Base-by-base conservation (phyloP, 805 yeast genomes). In the Candida fluviatilis region DNA sequence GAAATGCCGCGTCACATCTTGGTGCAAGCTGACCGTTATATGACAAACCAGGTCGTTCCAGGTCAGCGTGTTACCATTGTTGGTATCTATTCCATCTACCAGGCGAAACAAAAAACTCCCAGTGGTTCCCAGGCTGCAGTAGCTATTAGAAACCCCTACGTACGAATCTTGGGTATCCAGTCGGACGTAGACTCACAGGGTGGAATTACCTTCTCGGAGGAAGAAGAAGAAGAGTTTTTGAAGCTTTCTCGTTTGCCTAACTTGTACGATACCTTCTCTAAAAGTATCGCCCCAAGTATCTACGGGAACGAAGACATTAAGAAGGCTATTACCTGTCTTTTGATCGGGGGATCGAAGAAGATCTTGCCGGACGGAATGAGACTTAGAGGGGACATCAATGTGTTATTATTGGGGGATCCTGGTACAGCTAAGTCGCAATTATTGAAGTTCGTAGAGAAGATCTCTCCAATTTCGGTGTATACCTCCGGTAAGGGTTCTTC, bases 401-500 rank as follows among this genome's bases (percentile, higher is more conserved):
- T 93, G 8, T 71, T 93, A 36, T 61, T 93, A 35, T 71, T 95
- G 26, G 99, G 99, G 64, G 99, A 93, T 56, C 99, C 99, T 17
- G 99, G 99, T 69, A 93, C 99, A 15, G 98, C 99, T 36, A 93
- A 93, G 60, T 93, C 99, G 8, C 99, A 93, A 68, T 66, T 93
- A 45, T 73, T 93, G 54, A 93, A 93, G 60, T 93, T 91, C 50
- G 98, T 89, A 14, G 98, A 93, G 58, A 90, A 91, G 55, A 89
- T 86, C 15, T 79, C 96, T 3, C 98, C 98, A 10, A 88, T 91
- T 41, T 80, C 98, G 3, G 90, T 93, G 27, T 93, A 91, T 62
- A 91, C 99, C 0, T 89, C 98, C 0, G 99, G 99, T 69, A 93
- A 93, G 57, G 99, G 99, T 54, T 91, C 99, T 0, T 91, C 98